These are phyloP conservation scores for Trematosphaeria pertusa DNA, from an alignment of 2,329 filamentous ascomycete species.

Conservation along the genomic window DNA sequence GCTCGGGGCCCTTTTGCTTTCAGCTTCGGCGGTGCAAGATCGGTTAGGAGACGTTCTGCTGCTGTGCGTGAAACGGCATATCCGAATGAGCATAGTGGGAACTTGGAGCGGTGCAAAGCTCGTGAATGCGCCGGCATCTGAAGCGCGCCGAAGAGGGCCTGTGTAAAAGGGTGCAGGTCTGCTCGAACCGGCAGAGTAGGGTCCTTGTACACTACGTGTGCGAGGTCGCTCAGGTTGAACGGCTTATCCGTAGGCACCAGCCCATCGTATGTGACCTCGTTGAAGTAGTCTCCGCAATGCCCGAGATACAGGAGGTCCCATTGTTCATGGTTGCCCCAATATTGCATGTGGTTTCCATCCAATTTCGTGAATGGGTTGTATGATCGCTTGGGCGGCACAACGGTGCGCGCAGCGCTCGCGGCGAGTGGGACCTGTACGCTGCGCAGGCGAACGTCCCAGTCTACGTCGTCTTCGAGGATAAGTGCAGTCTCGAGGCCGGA, in stretches of 20 bases:
- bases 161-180: slow-evolving; percentile 51
- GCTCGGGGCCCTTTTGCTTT: slow-evolving; percentile 40
- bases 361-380: slow-evolving; percentile 25
- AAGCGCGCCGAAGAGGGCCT: slow-evolving; percentile 44
- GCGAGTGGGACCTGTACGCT: slow-evolving; percentile 52
- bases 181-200: slow-evolving; percentile 44
- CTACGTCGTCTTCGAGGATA: slow-evolving; percentile 55
- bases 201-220: slow-evolving; percentile 47
- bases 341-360: slow-evolving; percentile 37
- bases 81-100: slow-evolving; percentile 55
- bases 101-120: slow-evolving; percentile 50
- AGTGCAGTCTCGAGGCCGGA: slow-evolving; percentile 51
- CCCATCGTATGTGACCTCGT: slow-evolving; percentile 41
- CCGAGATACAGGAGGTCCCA: slow-evolving; percentile 56
- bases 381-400: slow-evolving; percentile 40
- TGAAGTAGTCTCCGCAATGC: slow-evolving; percentile 54
- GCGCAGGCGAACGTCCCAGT: slow-evolving; percentile 55
- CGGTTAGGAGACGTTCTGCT: slow-evolving; percentile 47
- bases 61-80: slow-evolving; percentile 52
- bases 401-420: slow-evolving; percentile 48
- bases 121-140: slow-evolving; percentile 46
- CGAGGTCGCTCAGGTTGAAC: slow-evolving; percentile 40
- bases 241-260: slow-evolving; percentile 28
- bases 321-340: slow-evolving; percentile 48
- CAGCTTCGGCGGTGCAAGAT: slow-evolving; percentile 46